A percentile compares a stretch with the other conserved stretches of the same genome.
Conservation (phyloP, 805 yeast species). For the Kuraishia hungarica region DNA sequence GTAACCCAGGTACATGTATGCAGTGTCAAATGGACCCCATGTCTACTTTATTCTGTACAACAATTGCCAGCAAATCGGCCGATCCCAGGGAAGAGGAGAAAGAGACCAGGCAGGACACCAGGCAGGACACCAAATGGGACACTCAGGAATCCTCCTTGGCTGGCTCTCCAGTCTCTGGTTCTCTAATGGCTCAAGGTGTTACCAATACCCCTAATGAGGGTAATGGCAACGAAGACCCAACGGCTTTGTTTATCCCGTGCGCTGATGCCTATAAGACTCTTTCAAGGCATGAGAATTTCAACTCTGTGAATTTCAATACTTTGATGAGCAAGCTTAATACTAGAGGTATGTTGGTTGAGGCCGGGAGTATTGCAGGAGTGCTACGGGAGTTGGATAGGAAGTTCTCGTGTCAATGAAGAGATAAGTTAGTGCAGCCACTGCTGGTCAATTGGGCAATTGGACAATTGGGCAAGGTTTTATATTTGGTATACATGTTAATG, state of each 20-base stretch:
- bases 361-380: constrained; percentile 81
- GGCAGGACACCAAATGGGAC: too few species aligned
- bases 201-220: constrained; percentile 6
- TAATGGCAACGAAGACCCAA: constrained; percentile 1
- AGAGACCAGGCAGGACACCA: not conserved
- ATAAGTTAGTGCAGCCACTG: too few species aligned
- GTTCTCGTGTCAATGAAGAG: constrained; percentile 17
- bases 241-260: constrained; percentile 58
- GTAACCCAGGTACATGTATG: constrained; percentile 79
- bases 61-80: constrained; percentile 53
- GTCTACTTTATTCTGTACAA: constrained; percentile 82
- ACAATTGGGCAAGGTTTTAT: too few species aligned
- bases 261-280: constrained; percentile 86
- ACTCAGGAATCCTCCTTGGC: too few species aligned
- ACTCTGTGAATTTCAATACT: constrained; percentile 62
- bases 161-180: too few species aligned
- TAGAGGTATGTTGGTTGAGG: constrained; percentile 85
- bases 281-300: constrained; percentile 72
- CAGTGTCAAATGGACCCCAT: constrained; percentile 84
- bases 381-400: constrained; percentile 73
- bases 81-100: not conserved
- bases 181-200: too few species aligned
- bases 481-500: too few species aligned
- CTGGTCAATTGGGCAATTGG: too few species aligned
- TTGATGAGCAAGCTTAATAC: constrained; percentile 71